Evolutionary conservation across 805 yeast genomes (phyloP), one percentile per base, ranked within the genome.

Genomic region (Spathaspora passalidarum): DNA sequence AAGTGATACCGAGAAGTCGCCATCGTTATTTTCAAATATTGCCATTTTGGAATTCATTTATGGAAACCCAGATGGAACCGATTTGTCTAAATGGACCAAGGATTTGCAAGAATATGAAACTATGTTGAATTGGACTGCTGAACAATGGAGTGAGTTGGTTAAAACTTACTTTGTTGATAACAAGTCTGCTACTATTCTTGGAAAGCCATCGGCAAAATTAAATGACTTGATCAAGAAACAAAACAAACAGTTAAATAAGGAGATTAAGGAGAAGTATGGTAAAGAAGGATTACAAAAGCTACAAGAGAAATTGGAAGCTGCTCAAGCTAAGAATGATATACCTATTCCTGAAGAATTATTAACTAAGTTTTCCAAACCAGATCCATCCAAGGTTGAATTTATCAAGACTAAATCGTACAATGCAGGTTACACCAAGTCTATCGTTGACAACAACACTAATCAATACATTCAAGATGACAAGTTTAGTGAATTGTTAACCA

Each of bases 41-140:
- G 89, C 90, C 6, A 85, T 89, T 43, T 74, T 75, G 32, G 96
- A 88, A 55, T 92, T 89, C 62, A 59, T 89, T 8, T 94, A 92
- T 58, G 96, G 97, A 41, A 71, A 80, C 40, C 55, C 62, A 2
- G 81, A 80, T 46, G 87, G 87, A 1, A 62, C 76, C 5, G 81
- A 82, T 44, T 68, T 92, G 48, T 63, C 68, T 2, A 61, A 63
- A n/a, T 79, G 85, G 75, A 52, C 80, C 19, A 75, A 78, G 49
- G 73, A 76, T 42, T 65, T 88, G 42, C 55, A 64, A 8, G 94
- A 86, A 50, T 88, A 76, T 61, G 84, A 82, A 52, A 45, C 54
- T 0, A 70, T 92, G 43, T 47, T 66, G 10, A 42, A 57, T 1
- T 92, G 97, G 97, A 52, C 78, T 6, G 56, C 72, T 5, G 75